Evolutionary conservation across 1,139 yeast genomes (phyloP), one percentile per base, ranked within the genome.

Genomic region (Pichiaceae sp.): DNA sequence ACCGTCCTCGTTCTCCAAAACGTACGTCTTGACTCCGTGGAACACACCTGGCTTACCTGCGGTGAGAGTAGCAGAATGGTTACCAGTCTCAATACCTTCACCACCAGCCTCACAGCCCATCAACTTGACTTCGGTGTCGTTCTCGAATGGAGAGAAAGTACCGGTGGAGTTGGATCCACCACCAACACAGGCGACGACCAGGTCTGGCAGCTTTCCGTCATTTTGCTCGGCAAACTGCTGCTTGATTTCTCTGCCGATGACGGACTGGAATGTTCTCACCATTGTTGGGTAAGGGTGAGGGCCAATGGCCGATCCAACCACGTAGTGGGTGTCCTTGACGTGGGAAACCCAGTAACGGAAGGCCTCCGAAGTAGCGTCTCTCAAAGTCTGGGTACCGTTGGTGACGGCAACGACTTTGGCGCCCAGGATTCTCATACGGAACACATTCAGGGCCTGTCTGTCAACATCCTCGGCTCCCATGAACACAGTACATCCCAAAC

Each of bases 401-500:
- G 84, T 81, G 36, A 91, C 97, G 29, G 96, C 80, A 43, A 89
- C 75, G 42, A 93, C 98, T 43, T 83, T 78, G 29, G 99, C 99
- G 49, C 99, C 99, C 47, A 91, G 70, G 40, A 91, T 79, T 62
- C 87, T 75, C 95, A 91, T 91, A 69, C 99, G 78, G 71, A 91
- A 91, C 33, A 91, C 99, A 56, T 91, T 91, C 47, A 91, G 71
- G 12, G 98, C 97, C 70, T 91, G 99, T 64, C 99, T 84, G 62
- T 96, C 83, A 35, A 85, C 95, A 66, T 91, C 99, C 64, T 91
- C 98, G 35, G 97, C 97, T 44, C 99, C 99, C 99, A 91, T 91
- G 56, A 77, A 91, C 28, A 91, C 95, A n/a, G 86, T 85, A 68
- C 98, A 91, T 57, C 83, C 77, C 62, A 91, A 61, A 37, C 98